A percentile compares a stretch with the other conserved stretches of the same genome.
Conservation (phyloP, 331 rosid genomes). For the Acacia concinna region DNA sequence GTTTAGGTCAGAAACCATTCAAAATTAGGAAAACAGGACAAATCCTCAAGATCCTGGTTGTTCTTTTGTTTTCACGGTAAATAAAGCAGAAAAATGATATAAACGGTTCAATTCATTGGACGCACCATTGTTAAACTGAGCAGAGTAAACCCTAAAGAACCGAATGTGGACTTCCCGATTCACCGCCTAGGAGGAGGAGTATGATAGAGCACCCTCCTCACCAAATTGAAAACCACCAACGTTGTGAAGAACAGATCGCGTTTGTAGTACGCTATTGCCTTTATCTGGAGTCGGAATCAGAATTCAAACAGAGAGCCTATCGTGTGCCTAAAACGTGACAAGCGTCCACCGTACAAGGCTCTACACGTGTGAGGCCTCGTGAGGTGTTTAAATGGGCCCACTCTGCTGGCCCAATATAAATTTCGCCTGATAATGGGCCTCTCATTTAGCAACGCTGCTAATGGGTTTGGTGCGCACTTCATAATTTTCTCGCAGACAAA, state of each 20-base stretch:
- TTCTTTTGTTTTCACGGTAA: not conserved
- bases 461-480: too few relatives aligned
- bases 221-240: not conserved
- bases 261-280: constrained; percentile 28
- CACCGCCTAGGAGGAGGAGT: not conserved
- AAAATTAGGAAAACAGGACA: not conserved
- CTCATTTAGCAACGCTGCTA: too few relatives aligned
- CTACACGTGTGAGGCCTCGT: not conserved
- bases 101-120: not conserved
- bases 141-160: constrained; percentile 35
- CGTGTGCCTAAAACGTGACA: not conserved
- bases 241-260: constrained; percentile 28
- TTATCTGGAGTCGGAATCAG: not conserved
- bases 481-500: too few relatives aligned
- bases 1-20: constrained; percentile 11
- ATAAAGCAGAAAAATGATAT: not conserved
- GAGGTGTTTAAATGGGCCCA: not conserved
- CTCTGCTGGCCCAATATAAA: not conserved
- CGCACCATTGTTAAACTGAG: constrained; percentile 39
- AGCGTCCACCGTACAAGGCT: not conserved
- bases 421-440: not conserved
- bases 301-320: not conserved
- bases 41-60: not conserved
- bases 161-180: constrained; percentile 15
- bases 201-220: not conserved